phyloP scores from a whole-genome alignment of 1,284 basidiomycete genomes.

The Schizopora paradoxa region DNA sequence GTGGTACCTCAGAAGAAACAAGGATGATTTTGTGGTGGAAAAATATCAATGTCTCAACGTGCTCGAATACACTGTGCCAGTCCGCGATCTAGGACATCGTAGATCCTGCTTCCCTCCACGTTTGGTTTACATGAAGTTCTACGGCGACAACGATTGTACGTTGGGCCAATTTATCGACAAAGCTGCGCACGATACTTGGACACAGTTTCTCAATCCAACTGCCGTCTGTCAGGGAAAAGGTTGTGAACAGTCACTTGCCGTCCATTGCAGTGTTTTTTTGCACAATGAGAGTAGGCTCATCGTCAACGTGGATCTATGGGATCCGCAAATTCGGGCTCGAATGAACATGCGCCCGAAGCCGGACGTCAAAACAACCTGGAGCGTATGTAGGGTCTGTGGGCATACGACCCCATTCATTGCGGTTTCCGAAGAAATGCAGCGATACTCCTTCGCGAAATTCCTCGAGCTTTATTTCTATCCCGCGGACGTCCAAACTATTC shows the following conservation, averaged over 20 bases:
- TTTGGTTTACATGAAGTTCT: slow-evolving; percentile 79
- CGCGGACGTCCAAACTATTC: slow-evolving; percentile 75
- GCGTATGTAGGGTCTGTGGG: slow-evolving; percentile 80
- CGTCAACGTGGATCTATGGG: slow-evolving; percentile 85
- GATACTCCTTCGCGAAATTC: slow-evolving; percentile 92
- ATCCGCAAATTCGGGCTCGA: slow-evolving; percentile 62
- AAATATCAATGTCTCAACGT: slow-evolving; percentile 88
- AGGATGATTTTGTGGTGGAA: slow-evolving; percentile 83
- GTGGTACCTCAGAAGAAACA: slow-evolving; percentile 82
- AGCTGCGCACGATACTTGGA: slow-evolving; percentile 63
- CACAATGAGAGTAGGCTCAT: slow-evolving; percentile 85
- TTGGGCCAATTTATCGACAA: slow-evolving; percentile 91
- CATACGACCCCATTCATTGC: slow-evolving; percentile 84
- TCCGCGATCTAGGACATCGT: slow-evolving; percentile 55
- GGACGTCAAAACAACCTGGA: slow-evolving; percentile 88
- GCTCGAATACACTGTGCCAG: slow-evolving; percentile 71
- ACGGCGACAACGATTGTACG: slow-evolving; percentile 89
- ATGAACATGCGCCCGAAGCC: slow-evolving; percentile 47
- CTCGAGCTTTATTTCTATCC: slow-evolving; percentile 92
- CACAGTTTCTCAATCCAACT: slow-evolving; percentile 65
- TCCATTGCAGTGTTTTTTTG: slow-evolving; percentile 85
- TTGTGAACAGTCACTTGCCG: slow-evolving; percentile 76
- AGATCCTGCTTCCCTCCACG: slow-evolving; percentile 68
- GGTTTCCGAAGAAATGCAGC: slow-evolving; percentile 88
- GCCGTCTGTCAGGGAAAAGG: slow-evolving; percentile 77